Evolutionary conservation across 2,329 filamentous ascomycete species (phyloP).

Genomic region (Aspergillus fischeri): DNA sequence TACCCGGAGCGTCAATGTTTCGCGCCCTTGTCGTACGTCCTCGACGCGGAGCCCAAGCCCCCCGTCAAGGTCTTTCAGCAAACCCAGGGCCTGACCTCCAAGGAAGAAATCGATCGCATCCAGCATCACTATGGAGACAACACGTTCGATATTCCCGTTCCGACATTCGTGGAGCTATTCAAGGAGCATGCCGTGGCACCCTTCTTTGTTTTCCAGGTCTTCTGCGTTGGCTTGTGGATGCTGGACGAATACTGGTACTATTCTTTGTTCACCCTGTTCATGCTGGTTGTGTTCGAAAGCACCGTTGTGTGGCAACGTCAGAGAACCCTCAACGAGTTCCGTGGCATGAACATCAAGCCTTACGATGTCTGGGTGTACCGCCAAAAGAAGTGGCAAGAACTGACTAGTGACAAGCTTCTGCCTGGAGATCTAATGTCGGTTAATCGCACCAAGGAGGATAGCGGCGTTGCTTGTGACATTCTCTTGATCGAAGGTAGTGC

Average conservation of each 20-base stretch:
- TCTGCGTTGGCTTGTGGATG: conserved; percentile 98
- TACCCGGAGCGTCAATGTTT: conserved; percentile 69
- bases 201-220: conserved; percentile 98
- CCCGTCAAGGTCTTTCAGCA: conserved; percentile 72
- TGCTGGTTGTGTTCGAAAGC: conserved; percentile 96
- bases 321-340: conserved; percentile 91
- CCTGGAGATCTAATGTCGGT: conserved; percentile 93
- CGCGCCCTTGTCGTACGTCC: conserved; percentile 72
- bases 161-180: conserved; percentile 92
- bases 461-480: conserved; percentile 96
- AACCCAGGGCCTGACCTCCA: conserved; percentile 68
- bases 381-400: conserved; percentile 79
- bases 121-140: conserved; percentile 94
- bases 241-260: conserved; percentile 99
- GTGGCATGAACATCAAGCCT: conserved; percentile 98
- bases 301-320: conserved; percentile 99
- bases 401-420: conserved; percentile 84
- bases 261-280: conserved; percentile 96
- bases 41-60: conserved; percentile 83
- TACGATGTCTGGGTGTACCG: conserved; percentile 92
- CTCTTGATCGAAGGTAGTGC: conserved; percentile 88
- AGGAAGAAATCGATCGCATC: conserved; percentile 72
- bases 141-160: conserved; percentile 95
- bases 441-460: conserved; percentile 90
- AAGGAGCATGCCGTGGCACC: conserved; percentile 97